phyloP scores from a whole-genome alignment of 169 alveolate species.

The Eimeria necatrix region DNA sequence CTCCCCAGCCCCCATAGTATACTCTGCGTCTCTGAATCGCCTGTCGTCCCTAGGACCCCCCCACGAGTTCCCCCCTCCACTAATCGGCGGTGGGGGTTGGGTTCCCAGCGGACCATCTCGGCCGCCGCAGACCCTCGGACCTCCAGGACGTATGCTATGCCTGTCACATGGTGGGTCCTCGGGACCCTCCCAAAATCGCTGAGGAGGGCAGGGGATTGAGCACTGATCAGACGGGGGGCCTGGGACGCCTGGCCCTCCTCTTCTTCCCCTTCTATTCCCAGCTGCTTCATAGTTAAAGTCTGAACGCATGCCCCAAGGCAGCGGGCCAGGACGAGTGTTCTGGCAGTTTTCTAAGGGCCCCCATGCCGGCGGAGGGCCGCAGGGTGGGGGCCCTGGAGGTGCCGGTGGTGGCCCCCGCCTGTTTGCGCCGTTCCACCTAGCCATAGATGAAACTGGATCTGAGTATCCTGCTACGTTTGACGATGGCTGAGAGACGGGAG shows the following conservation, averaged over 20 bases:
- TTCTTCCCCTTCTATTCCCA: slow-evolving; percentile 1
- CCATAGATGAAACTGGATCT: background rate
- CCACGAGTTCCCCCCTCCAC: slow-evolving; percentile 18
- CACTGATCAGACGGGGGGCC: slow-evolving; percentile 3
- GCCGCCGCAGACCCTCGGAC: slow-evolving; percentile 19
- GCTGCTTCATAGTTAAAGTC: background rate
- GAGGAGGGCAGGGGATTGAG: slow-evolving; percentile 11
- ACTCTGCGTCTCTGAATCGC: background rate
- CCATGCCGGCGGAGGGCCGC: slow-evolving; percentile 43
- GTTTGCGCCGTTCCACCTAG: slow-evolving; percentile 14
- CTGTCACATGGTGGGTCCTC: background rate
- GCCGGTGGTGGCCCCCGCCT: slow-evolving; percentile 39
- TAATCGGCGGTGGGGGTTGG: background rate
- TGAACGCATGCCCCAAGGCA: background rate
- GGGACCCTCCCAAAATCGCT: slow-evolving; percentile 5
- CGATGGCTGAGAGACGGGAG: background rate
- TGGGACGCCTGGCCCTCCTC: background rate
- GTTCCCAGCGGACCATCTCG: background rate
- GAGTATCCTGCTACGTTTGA: background rate
- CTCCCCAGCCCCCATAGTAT: background rate
- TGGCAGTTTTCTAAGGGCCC: slow-evolving; percentile 8
- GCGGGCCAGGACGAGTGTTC: background rate
- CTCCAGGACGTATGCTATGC: background rate
- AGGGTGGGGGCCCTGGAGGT: slow-evolving; percentile 35
- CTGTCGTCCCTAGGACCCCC: background rate